A percentile compares a stretch with the other conserved stretches of the same genome.
Conservation (phyloP, 768 basidiomycete species). For the Zangia roseola region DNA sequence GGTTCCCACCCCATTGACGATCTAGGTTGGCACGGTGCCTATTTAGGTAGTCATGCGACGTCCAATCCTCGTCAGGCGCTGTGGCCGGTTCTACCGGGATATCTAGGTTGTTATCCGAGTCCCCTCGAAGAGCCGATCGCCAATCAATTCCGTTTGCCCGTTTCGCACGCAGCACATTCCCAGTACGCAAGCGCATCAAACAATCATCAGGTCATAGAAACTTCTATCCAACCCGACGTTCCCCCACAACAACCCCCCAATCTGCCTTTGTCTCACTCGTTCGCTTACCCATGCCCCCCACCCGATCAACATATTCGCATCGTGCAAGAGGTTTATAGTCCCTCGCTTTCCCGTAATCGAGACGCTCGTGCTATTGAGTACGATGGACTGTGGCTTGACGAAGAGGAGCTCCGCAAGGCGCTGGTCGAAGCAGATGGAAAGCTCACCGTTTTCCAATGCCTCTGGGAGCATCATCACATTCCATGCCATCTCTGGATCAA, state of each 20-base stretch:
- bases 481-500: constrained; percentile 17
- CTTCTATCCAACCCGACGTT: neutral
- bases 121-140: neutral
- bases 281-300: neutral
- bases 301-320: too few relatives aligned
- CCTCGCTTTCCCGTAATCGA: neutral
- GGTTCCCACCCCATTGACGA: too few relatives aligned
- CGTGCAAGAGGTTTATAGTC: too few relatives aligned
- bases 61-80: too few relatives aligned
- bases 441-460: constrained; percentile 9
- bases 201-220: neutral
- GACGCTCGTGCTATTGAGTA: constrained; percentile 4
- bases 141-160: neutral
- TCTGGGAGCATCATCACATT: constrained; percentile 7
- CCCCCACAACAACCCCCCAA: neutral
- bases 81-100: too few relatives aligned
- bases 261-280: neutral
- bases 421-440: neutral
- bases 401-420: constrained; percentile 10
- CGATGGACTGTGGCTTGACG: constrained; percentile 10
- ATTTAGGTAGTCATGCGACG: too few relatives aligned
- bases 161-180: neutral
- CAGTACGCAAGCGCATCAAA: neutral
- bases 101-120: neutral
- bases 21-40: too few relatives aligned